Base-by-base conservation (phyloP, 352 stramenopile genomes). In the Phytopythium kandeliae region DNA sequence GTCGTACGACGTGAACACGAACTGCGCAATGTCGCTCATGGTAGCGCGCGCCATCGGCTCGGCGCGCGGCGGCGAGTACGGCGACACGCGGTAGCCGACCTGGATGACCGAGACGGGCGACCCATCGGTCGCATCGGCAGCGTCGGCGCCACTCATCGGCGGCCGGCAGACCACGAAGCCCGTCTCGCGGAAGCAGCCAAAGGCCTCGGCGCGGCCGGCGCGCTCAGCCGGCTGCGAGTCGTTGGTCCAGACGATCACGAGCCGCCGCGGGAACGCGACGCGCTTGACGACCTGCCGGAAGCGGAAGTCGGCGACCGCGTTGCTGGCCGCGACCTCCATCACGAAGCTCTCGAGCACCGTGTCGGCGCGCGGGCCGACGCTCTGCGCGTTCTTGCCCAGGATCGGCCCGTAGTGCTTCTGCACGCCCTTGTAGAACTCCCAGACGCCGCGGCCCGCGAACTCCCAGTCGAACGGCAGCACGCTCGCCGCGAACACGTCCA, bases 171-270 rank as follows among this genome's bases (percentile, higher is more conserved):
- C 58, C 22, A 69, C 60, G 22, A 67, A 72, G 3, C 64, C 61
- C 54, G 65, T 65, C 41, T 72, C 64, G 22, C 63, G 49, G 57
- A 69, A 69, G 51, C 57, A 49, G 55, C 68, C 64, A 62, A 60
- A 60, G n/a, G 48, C 63, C 51, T 84, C 69, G 4, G 28, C 28
- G 28, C 4, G 4, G 53, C 69, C 57, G 34, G 57, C 64, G 57
- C 84, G 77, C 37, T 82, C 70, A 17, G 78, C 59, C 11, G 75
- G 70, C 11, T 78, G 58, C 54, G 80, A 69, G 54, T 73, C 62
- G 21, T 73, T 69, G 17, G 60, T 68, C 72, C 72, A 86, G 26
- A 80, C 66, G 26, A 86, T 67, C 16, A 86, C 70, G 19, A 84
- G 63, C 24, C 71, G 75, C 22, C 78, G 59, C 55, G 76, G 51